Evolutionary conservation across 768 basidiomycete genomes (phyloP).

Genomic region (Clitopilus hobsonii): DNA sequence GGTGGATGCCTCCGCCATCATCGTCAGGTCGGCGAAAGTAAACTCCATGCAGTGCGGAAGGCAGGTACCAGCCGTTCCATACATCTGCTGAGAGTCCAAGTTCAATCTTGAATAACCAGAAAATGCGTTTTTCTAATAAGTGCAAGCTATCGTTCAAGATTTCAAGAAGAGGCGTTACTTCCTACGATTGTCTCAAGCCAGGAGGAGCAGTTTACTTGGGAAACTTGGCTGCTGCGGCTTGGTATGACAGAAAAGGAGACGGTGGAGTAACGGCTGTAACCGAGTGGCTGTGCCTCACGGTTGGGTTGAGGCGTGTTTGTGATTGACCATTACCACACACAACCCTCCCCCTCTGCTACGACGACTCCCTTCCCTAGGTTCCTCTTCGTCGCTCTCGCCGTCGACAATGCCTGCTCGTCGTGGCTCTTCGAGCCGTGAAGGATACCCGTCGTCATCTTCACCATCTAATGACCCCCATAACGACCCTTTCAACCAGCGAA

Average conservation of each 20-base stretch:
- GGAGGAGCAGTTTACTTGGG: no score
- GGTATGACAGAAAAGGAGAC: background rate
- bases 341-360: background rate
- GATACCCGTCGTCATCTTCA: slow-evolving; percentile 60
- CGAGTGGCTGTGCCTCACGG: slow-evolving; percentile 10
- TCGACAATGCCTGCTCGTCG: slow-evolving; percentile 48
- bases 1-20: background rate
- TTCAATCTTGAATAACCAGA: no score
- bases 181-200: no score
- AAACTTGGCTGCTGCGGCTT: background rate
- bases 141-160: no score
- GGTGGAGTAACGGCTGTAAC: slow-evolving; percentile 1
- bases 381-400: slow-evolving; percentile 18
- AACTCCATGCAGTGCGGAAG: background rate
- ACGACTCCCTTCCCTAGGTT: background rate
- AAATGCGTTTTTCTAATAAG: no score
- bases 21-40: background rate
- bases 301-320: slow-evolving; percentile 6
- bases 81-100: no score
- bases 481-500: slow-evolving; percentile 60
- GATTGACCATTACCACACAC: slow-evolving; percentile 1
- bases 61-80: background rate
- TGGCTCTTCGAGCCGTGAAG: slow-evolving; percentile 55
- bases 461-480: slow-evolving; percentile 54
- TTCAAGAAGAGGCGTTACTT: no score